Evolutionary conservation across 139 green algal species (phyloP).

Genomic region (Tetraselmis chui): DNA sequence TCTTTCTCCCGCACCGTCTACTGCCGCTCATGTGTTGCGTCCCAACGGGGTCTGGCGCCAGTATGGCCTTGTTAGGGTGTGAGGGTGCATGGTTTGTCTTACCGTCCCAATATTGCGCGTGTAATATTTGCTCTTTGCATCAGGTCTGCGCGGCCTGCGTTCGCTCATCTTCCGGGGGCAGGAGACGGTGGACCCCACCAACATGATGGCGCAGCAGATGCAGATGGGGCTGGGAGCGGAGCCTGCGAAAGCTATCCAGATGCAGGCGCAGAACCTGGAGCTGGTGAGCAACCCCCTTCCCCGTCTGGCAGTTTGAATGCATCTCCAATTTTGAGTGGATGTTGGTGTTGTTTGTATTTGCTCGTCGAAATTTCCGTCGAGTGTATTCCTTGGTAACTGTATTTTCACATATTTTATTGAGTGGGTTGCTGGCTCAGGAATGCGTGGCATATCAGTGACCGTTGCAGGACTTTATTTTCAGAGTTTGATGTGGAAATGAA

Average conservation of each 20-base stretch:
- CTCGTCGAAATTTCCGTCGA: no score
- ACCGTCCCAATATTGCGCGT: background rate
- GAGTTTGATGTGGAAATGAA: no score
- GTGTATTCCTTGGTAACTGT: no score
- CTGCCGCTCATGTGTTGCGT: conserved; percentile 73
- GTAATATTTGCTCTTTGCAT: background rate
- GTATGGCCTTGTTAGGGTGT: background rate
- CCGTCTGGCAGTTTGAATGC: no score
- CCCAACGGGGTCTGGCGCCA: background rate
- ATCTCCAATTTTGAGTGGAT: no score
- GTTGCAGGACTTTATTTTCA: no score
- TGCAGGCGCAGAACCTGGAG: background rate
- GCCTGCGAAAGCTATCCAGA: background rate
- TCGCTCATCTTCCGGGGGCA: background rate
- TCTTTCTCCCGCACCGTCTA: conserved; percentile 73
- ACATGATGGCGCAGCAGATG: background rate
- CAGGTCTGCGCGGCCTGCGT: background rate
- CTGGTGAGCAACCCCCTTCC: background rate
- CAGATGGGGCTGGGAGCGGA: background rate
- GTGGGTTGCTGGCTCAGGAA: no score
- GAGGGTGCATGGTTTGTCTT: background rate
- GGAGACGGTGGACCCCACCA: conserved; percentile 3
- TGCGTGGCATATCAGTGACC: no score
- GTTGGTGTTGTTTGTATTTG: no score
- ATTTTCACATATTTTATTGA: no score